Evolutionary conservation across 352 stramenopile genomes (phyloP), one percentile per base, ranked within the genome.

Genomic region (Pythium biforme): DNA sequence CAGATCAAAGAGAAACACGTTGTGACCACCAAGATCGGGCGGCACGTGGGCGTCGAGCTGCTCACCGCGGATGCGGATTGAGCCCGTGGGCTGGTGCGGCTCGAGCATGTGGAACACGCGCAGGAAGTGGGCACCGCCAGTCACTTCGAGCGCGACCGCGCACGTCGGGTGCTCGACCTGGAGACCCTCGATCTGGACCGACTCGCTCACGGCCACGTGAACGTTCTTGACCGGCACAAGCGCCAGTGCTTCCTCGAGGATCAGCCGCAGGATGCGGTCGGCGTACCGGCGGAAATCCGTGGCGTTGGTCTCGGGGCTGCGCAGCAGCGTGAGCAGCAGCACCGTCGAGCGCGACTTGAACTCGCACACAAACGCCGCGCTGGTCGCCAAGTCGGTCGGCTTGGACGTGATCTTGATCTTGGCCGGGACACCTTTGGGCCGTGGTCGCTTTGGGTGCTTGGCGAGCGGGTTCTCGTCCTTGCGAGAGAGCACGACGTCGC

Each of bases 381-480:
- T 29, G 10, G n/a, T 47, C 17, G n/a, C 33, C 37, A 51, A 17
- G 5, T 60, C 53, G 17, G 23, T 17, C 3, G 37, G 14, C 27
- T 29, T 60, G 34, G 39, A 51, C 3, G 39, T 45, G 51, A 43
- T 31, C n/a, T 57, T 57, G 31, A 47, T 27, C 22, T n/a, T 20
- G 20, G 50, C 37, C 2, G 46, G 26, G 45, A 55, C 27, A 37
- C 33, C 20, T 55, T 72, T 72, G 10, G 59, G 64, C 0, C 66
- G 69, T 33, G 70, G 62, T 34, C 81, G 81, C 63, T 85, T 86
- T 0, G 78, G 76, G 57, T 88, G 78, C 55, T 85, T 85, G 17
- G 76, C 73, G 37, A 86, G 45, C 9, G 78, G 78, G 58, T 88
- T 82, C 31, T 75, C 62, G 66, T 82, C 61, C 48, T 70, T 67